Base-by-base conservation (phyloP, 2,329 filamentous ascomycete species). In the Sporothrix sp. region DNA sequence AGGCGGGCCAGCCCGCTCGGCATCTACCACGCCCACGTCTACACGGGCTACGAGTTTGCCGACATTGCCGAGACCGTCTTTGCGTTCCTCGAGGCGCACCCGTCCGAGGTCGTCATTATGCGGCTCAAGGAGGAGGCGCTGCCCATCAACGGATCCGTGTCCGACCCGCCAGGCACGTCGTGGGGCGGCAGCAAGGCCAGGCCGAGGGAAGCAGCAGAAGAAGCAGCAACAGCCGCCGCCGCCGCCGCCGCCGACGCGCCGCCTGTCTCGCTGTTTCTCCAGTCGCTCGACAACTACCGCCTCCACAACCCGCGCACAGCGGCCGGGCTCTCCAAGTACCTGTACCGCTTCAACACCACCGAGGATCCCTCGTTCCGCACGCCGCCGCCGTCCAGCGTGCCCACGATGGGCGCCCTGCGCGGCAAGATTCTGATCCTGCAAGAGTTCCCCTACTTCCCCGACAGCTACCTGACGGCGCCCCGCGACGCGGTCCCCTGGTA, bases 61-160 rank as follows among this genome's bases (percentile, higher is more conserved):
- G 63, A 71, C 39, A 71, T 75, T 5, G 61, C 74, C 36, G 56
- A 63, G 16, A 64, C 62, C n/a, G 61, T 75, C 50, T 69, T 70
- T 38, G 59, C 54, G n/a, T 77, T 76, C 55, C 63, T 76, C 18
- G 66, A 69, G 6, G 59, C 53, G 3, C 61, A 74, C 55, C 72
- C 73, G 0, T 64, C 65, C 11, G 71, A 75, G 59, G 62, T 69
- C n/a, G 61, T 76, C 50, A 54, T 76, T 45, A 66, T 76, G 68
- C 71, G 73, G 1, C 63, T 76, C 51, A 75, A 75, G 61, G 66
- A 74, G 45, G 73, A 76, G 54, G 68, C 65, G 10, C 43, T 52
- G 3, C 66, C 68, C 7, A 54, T 73, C 28, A 62, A 48, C 18
- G 54, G 53, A 2, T 23, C 50, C 3, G 44, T 48, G 3, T 35